These are phyloP conservation scores for Fraxinus quadrangulata DNA, from an alignment of 257 asterid genomes.

Conservation along the genomic window DNA sequence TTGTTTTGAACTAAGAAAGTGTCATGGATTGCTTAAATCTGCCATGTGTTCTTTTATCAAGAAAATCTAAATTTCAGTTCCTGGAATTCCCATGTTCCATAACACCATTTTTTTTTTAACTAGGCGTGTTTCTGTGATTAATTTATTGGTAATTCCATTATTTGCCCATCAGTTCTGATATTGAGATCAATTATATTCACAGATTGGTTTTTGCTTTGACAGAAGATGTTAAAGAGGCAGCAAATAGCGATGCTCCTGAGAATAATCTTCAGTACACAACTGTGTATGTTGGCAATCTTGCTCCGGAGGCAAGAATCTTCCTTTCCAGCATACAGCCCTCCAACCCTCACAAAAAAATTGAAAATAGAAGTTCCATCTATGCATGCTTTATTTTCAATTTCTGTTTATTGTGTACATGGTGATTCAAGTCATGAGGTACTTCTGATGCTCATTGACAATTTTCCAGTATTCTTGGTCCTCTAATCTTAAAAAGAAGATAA, in stretches of 20 bases:
- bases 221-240: slow-evolving; percentile 75
- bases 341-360: too few relatives aligned
- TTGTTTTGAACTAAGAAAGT: neutral
- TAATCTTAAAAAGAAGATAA: too few relatives aligned
- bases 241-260: slow-evolving; percentile 74
- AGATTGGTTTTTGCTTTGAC: slow-evolving; percentile 33
- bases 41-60: neutral
- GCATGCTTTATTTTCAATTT: too few relatives aligned
- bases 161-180: slow-evolving; percentile 18
- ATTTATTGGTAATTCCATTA: too few relatives aligned
- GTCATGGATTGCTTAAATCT: neutral
- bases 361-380: too few relatives aligned
- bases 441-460: too few relatives aligned
- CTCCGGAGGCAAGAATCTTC: slow-evolving; percentile 61
- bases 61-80: neutral
- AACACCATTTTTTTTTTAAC: neutral
- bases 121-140: neutral
- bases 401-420: too few relatives aligned
- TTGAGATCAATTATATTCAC: slow-evolving; percentile 3
- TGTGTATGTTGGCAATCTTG: slow-evolving; percentile 83
- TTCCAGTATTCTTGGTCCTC: too few relatives aligned
- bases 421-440: too few relatives aligned
- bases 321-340: neutral
- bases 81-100: neutral
- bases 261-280: slow-evolving; percentile 79